Percentiles rank a stretch among this genome's conserved stretches.
Conservation (phyloP, 164 flowering plant genomes). For the Cinnamomum chago region DNA sequence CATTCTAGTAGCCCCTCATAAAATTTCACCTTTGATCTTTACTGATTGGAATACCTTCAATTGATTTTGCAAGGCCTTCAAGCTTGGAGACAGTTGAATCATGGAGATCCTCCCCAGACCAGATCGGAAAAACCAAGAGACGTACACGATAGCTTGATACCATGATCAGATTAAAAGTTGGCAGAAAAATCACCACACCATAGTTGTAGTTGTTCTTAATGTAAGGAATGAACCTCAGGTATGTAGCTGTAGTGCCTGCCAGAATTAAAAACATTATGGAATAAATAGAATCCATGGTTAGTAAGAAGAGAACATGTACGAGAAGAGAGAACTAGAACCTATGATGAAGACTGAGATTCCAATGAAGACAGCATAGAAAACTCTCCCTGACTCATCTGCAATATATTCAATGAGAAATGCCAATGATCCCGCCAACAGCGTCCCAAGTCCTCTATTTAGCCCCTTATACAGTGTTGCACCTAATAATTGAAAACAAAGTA, state of each 20-base stretch:
- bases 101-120: constrained; percentile 92
- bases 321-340: constrained; percentile 32
- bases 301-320: background rate
- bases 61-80: constrained; percentile 71
- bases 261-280: background rate
- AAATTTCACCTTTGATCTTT: background rate
- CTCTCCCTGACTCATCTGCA: constrained; percentile 45
- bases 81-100: constrained; percentile 60
- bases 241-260: constrained; percentile 42
- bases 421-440: constrained; percentile 67
- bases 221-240: constrained; percentile 69
- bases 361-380: constrained; percentile 62
- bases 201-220: constrained; percentile 89
- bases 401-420: constrained; percentile 69
- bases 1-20: too few relatives aligned
- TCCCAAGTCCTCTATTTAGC: constrained; percentile 85
- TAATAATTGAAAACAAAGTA: constrained; percentile 11
- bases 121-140: constrained; percentile 66
- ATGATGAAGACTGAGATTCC: constrained; percentile 60
- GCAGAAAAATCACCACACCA: constrained; percentile 77
- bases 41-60: constrained; percentile 49
- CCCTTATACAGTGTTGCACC: constrained; percentile 94
- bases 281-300: background rate
- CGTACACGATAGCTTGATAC: constrained; percentile 74
- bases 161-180: constrained; percentile 83